phyloP scores from a whole-genome alignment of 306 rosid genomes.

The Alnus rubra region DNA sequence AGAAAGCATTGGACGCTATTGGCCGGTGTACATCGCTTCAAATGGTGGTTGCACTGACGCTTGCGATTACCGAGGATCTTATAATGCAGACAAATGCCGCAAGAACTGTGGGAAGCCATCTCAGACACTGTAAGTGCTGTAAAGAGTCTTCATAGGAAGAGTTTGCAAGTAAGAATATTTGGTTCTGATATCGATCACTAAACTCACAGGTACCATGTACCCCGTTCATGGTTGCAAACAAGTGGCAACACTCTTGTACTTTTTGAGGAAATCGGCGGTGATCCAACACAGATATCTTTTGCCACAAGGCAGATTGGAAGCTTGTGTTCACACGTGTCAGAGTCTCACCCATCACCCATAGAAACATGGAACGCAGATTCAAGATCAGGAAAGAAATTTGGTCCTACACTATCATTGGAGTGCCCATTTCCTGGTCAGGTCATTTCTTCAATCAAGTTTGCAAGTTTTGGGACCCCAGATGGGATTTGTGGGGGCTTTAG shows the following conservation, averaged over 20 bases:
- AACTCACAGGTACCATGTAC: conserved; percentile 75
- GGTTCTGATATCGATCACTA: conserved; percentile 27
- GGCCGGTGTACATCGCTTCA: conserved; percentile 67
- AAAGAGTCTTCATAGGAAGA: conserved; percentile 16
- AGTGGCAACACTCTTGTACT: conserved; percentile 67
- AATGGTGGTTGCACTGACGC: conserved; percentile 49
- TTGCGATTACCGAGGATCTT: conserved; percentile 70
- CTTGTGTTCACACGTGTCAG: conserved; percentile 73
- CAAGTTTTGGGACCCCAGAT: conserved; percentile 76
- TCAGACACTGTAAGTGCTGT: conserved; percentile 63
- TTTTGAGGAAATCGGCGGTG: conserved; percentile 84
- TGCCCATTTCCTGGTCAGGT: conserved; percentile 76
- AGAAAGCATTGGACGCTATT: conserved; percentile 90
- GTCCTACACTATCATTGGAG: conserved; percentile 60
- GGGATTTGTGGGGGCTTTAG: conserved; percentile 81
- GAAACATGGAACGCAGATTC: conserved; percentile 62
- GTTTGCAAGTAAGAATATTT: conserved; percentile 15
- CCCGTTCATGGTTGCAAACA: conserved; percentile 70
- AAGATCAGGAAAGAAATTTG: conserved; percentile 31
- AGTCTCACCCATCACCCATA: conserved; percentile 78
- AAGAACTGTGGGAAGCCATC: conserved; percentile 89
- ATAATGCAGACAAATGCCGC: conserved; percentile 58
- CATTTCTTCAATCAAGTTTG: conserved; percentile 80
- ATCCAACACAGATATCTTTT: conserved; percentile 68
- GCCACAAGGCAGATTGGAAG: conserved; percentile 60